These are phyloP conservation scores for Melastoma malabathricum DNA, from an alignment of 345 rosid species.

Conservation along the genomic window DNA sequence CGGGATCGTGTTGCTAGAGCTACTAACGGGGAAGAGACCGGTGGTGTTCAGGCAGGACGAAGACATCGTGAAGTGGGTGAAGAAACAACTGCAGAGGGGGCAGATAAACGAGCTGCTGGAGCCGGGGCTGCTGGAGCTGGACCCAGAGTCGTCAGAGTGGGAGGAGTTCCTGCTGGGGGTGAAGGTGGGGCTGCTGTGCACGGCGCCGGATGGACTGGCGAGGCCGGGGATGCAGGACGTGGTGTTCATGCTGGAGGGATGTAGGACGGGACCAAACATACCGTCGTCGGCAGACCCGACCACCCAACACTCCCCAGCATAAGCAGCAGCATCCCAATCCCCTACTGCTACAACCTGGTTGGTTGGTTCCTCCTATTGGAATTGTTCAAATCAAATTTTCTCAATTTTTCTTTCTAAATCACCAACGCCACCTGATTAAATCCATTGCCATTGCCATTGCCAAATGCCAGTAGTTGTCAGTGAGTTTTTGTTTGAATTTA, in stretches of 20 bases:
- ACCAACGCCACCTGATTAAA: too few relatives aligned
- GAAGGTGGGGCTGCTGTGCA: constrained; percentile 87
- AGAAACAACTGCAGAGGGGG: constrained; percentile 80
- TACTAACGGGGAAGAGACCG: constrained; percentile 78
- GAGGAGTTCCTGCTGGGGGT: constrained; percentile 90
- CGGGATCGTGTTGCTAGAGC: constrained; percentile 80
- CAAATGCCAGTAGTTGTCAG: too few relatives aligned
- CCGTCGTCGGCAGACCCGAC: constrained; percentile 82
- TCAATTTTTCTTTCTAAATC: too few relatives aligned
- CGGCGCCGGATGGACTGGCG: constrained; percentile 76
- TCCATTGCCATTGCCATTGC: too few relatives aligned
- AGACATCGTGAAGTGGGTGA: constrained; percentile 96
- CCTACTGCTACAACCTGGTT: too few relatives aligned
- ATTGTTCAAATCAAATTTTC: too few relatives aligned
- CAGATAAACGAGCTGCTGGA: constrained; percentile 75
- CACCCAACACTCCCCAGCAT: constrained; percentile 71
- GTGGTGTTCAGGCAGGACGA: constrained; percentile 92
- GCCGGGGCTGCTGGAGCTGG: constrained; percentile 84
- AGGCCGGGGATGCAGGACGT: constrained; percentile 79
- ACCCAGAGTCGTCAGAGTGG: constrained; percentile 97
- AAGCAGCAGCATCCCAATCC: too few relatives aligned
- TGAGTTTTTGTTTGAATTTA: too few relatives aligned
- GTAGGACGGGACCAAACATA: constrained; percentile 78
- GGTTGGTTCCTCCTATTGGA: too few relatives aligned
- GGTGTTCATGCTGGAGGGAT: constrained; percentile 98